Percentiles rank a stretch among this genome's conserved stretches.
phyloP scores from a whole-genome alignment of 306 rosid species.

The Sophora flavescens region DNA sequence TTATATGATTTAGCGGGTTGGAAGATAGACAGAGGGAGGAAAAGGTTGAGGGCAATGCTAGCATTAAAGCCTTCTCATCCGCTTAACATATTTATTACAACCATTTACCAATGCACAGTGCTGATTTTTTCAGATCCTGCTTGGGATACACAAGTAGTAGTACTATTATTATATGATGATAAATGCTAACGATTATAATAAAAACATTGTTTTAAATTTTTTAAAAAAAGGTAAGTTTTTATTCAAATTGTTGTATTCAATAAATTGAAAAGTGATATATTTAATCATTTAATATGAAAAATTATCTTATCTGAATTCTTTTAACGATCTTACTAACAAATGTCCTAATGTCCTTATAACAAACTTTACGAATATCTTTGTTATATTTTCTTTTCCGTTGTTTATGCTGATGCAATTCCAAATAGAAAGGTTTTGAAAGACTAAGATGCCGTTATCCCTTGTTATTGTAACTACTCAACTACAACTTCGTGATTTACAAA shows the following conservation, averaged over 20 bases:
- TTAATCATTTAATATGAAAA: too few species aligned
- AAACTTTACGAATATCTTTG: too few species aligned
- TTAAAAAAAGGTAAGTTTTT: too few species aligned
- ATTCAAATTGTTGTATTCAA: too few species aligned
- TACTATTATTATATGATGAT: background rate
- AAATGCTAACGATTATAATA: too few species aligned
- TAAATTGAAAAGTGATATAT: too few species aligned
- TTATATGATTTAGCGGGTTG: conserved; percentile 25
- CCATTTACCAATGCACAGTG: background rate
- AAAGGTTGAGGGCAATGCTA: conserved; percentile 25
- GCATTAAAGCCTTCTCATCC: conserved; percentile 14
- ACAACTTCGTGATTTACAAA: conserved; percentile 28
- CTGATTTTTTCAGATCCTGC: background rate
- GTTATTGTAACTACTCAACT: background rate
- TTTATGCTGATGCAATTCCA: background rate
- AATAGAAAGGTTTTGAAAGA: background rate
- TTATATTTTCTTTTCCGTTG: background rate
- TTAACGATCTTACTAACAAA: too few species aligned
- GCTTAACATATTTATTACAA: conserved; percentile 6
- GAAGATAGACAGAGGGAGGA: background rate
- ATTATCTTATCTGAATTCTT: too few species aligned
- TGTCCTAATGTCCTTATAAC: too few species aligned
- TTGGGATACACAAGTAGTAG: background rate
- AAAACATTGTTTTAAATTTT: too few species aligned
- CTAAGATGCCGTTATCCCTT: conserved; percentile 2